Evolutionary conservation across 129 eudicot species (phyloP).

Genomic region (Scalesia atractyloides): DNA sequence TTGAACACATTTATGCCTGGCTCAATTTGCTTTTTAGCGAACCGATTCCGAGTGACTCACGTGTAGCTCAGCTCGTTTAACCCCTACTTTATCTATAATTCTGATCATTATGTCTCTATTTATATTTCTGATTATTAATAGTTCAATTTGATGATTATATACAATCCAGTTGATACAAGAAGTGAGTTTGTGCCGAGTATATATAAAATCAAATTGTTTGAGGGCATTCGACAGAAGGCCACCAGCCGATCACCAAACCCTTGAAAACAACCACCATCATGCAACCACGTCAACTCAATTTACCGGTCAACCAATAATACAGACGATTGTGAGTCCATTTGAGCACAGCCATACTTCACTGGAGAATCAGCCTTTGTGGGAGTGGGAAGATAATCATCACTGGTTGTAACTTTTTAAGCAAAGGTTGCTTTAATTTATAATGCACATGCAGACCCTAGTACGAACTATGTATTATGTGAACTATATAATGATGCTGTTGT

Average conservation of each 20-base stretch:
- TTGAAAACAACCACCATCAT: slow-evolving; percentile 3
- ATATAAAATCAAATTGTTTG: slow-evolving; percentile 46
- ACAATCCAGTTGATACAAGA: slow-evolving; percentile 51
- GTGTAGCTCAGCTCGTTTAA: too few species aligned
- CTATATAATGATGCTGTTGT: neutral
- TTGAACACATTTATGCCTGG: too few species aligned
- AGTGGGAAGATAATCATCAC: slow-evolving; percentile 35
- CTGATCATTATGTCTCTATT: neutral
- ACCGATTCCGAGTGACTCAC: too few species aligned
- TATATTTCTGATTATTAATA: neutral
- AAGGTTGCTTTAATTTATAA: neutral
- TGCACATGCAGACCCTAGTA: neutral
- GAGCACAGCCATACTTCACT: slow-evolving; percentile 23
- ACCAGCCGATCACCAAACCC: slow-evolving; percentile 27
- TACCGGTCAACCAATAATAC: neutral
- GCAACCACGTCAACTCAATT: slow-evolving; percentile 23
- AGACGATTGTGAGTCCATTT: slow-evolving; percentile 17
- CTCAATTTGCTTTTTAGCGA: too few species aligned
- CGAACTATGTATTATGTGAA: neutral
- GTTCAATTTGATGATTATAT: neutral
- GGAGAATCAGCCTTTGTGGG: slow-evolving; percentile 35
- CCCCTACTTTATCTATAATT: too few species aligned
- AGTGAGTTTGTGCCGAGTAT: slow-evolving; percentile 59
- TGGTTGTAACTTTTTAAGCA: neutral
- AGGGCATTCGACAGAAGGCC: slow-evolving; percentile 64